phyloP scores from a whole-genome alignment of 495 filamentous ascomycete genomes.

The Lasiosphaeria hispida region DNA sequence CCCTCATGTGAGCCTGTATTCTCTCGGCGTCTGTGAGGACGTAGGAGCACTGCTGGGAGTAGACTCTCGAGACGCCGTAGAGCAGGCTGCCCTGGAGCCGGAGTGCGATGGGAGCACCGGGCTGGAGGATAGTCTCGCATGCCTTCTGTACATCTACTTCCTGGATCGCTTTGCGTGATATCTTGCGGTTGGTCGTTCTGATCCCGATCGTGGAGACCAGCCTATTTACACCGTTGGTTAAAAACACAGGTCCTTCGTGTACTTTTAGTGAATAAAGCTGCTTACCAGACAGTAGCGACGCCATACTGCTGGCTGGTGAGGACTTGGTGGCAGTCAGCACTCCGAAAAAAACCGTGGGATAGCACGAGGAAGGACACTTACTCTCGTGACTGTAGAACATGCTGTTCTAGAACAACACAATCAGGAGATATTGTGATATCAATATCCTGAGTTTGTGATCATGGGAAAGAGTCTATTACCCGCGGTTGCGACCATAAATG shows the following conservation, averaged over 20 bases:
- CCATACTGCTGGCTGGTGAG: slow-evolving; percentile 86
- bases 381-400: slow-evolving; percentile 97
- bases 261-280: not conserved
- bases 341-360: not conserved
- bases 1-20: slow-evolving; percentile 68
- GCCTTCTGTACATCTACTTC: slow-evolving; percentile 84
- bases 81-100: slow-evolving; percentile 89
- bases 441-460: too few species aligned
- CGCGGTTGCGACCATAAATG: too few species aligned
- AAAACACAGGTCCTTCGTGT: not conserved
- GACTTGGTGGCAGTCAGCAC: slow-evolving; percentile 48
- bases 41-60: slow-evolving; percentile 82
- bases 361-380: slow-evolving; percentile 39
- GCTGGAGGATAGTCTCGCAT: slow-evolving; percentile 79
- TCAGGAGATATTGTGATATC: not conserved
- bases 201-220: slow-evolving; percentile 85
- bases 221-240: slow-evolving; percentile 52
- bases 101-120: slow-evolving; percentile 84
- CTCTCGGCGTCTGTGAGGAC: slow-evolving; percentile 76
- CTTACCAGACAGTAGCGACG: slow-evolving; percentile 91
- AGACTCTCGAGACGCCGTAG: slow-evolving; percentile 81
- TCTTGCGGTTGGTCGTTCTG: slow-evolving; percentile 61
- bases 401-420: not conserved
- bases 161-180: slow-evolving; percentile 83
- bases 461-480: too few species aligned